phyloP scores from a whole-genome alignment of 768 basidiomycete genomes.

The Mrakia hoshinonis region DNA sequence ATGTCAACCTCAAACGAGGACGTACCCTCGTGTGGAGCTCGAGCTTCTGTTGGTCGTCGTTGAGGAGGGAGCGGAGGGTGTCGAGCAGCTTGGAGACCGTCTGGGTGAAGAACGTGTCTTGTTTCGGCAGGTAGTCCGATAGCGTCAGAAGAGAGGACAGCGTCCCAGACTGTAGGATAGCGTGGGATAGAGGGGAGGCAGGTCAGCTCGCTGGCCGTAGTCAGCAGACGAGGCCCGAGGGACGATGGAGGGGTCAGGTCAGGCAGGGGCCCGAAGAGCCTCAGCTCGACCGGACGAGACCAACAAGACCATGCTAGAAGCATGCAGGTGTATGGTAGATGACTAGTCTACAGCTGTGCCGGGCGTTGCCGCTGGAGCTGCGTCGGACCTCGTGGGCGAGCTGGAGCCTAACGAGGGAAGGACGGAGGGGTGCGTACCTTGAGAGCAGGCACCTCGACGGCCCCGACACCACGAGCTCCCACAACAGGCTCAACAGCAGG shows the following conservation, averaged over 20 bases:
- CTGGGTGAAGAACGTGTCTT: slow-evolving; percentile 75
- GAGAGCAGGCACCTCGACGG: slow-evolving; percentile 72
- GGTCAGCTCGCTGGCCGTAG: neutral
- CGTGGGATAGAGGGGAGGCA: neutral
- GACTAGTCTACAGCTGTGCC: too few relatives aligned
- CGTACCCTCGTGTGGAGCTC: slow-evolving; percentile 36
- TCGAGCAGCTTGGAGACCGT: slow-evolving; percentile 89
- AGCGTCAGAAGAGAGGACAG: slow-evolving; percentile 78
- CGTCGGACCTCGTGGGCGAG: too few relatives aligned
- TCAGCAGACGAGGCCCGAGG: too few relatives aligned
- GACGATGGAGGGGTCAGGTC: too few relatives aligned
- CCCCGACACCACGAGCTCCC: slow-evolving; percentile 45
- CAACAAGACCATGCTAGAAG: too few relatives aligned
- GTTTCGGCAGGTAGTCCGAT: slow-evolving; percentile 87
- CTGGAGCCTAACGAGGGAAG: neutral
- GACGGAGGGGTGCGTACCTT: slow-evolving; percentile 53
- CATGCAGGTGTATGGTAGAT: too few relatives aligned
- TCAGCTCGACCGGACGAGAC: too few relatives aligned
- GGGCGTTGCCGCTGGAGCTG: too few relatives aligned
- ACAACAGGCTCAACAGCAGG: slow-evolving; percentile 48
- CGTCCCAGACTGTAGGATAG: slow-evolving; percentile 68
- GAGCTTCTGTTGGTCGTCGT: slow-evolving; percentile 56
- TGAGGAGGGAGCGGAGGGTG: slow-evolving; percentile 77
- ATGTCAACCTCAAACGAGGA: neutral
- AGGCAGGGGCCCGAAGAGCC: too few relatives aligned